These are phyloP conservation scores for Straminergon stramineum DNA, from an alignment of 225 moss, liverwort and hornwort genomes.

Conservation along the genomic window DNA sequence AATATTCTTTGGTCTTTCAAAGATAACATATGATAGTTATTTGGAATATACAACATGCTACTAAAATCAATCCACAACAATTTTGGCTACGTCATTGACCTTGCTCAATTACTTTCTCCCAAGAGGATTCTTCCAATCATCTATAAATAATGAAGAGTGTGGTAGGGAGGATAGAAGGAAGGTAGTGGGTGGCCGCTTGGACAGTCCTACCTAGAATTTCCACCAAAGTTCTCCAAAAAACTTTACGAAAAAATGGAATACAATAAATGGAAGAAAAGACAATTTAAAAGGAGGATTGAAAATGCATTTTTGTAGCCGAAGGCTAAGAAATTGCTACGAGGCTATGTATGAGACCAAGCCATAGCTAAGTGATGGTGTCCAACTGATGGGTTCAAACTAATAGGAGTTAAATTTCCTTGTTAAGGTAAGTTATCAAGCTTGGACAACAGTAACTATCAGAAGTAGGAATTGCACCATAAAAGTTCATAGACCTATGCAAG, in stretches of 20 bases:
- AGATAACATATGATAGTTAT: not conserved
- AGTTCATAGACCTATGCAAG: no score
- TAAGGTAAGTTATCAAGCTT: no score
- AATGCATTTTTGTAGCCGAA: no score
- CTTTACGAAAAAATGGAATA: no score
- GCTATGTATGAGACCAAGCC: no score
- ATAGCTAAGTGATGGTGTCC: fast-evolving
- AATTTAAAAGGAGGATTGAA: no score
- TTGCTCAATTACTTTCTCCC: not conserved
- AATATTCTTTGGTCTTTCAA: not conserved
- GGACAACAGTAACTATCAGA: fast-evolving
- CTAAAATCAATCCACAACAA: not conserved
- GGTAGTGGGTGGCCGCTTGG: not conserved
- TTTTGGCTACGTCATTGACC: not conserved
- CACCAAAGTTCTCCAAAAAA: no score
- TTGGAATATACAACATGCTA: not conserved
- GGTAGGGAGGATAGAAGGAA: not conserved
- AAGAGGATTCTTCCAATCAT: not conserved
- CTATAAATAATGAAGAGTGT: not conserved
- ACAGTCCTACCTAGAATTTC: not conserved
- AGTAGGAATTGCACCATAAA: no score
- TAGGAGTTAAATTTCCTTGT: not conserved
- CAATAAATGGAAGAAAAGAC: no score
- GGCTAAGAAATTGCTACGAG: no score
- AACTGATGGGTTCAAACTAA: fast-evolving